Conservation (phyloP, 2,329 filamentous ascomycete species). For the Neofusicoccum cordaticola region DNA sequence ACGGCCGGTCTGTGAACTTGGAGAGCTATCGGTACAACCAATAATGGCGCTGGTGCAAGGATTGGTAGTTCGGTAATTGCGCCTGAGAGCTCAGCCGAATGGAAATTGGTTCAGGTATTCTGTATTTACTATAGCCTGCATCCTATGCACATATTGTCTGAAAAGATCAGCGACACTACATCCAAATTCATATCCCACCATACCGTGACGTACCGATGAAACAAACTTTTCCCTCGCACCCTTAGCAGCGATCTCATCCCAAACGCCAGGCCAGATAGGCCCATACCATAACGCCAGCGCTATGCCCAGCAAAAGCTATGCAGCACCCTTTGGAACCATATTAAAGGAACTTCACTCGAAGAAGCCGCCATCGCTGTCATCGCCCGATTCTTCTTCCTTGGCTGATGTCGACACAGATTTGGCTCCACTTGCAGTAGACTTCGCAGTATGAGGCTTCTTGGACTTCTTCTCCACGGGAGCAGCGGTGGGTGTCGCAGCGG, state of each 20-base stretch:
- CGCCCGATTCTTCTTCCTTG: conserved; percentile 13
- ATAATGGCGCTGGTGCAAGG: neutral
- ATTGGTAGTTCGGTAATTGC: neutral
- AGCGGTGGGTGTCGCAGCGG: conserved; percentile 4
- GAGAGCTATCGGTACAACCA: neutral
- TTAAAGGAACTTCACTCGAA: conserved; percentile 26
- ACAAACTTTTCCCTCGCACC: neutral
- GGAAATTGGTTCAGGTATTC: too few relatives aligned
- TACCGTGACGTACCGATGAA: too few relatives aligned
- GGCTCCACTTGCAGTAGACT: neutral
- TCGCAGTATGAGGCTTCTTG: conserved; percentile 4
- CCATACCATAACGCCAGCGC: conserved; percentile 9
- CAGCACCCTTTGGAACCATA: neutral
- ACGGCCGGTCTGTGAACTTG: neutral
- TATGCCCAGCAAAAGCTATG: neutral
- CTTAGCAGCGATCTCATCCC: neutral
- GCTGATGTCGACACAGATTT: neutral
- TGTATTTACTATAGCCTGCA: neutral
- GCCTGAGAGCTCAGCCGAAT: neutral
- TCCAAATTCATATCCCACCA: too few relatives aligned
- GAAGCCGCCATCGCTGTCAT: conserved; percentile 37
- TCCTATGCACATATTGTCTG: neutral
- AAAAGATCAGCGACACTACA: neutral
- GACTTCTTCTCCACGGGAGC: neutral
- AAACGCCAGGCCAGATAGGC: neutral